Percentiles rank a stretch among this genome's conserved stretches.
phyloP scores from a whole-genome alignment of 2,329 filamentous ascomycete genomes.

The Cladophialophora exuberans region DNA sequence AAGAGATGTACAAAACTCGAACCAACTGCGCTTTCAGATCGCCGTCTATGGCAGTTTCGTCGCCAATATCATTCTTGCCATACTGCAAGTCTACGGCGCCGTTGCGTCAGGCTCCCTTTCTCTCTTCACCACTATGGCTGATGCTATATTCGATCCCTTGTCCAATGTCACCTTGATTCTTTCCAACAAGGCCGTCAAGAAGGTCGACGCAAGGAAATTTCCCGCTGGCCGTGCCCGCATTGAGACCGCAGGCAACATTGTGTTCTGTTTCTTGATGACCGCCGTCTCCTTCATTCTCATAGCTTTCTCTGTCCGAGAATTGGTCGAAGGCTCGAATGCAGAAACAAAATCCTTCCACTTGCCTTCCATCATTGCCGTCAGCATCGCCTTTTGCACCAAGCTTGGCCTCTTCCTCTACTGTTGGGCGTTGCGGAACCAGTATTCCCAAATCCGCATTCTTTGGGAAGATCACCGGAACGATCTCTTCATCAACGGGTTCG shows the following conservation, averaged over 20 bases:
- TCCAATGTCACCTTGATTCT: constrained; percentile 87
- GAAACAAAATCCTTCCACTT: constrained; percentile 72
- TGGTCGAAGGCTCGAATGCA: constrained; percentile 55
- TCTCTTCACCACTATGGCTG: constrained; percentile 96
- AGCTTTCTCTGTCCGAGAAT: constrained; percentile 77
- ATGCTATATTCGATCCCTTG: constrained; percentile 89
- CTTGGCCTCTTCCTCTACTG: constrained; percentile 85
- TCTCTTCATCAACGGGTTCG: constrained; percentile 92
- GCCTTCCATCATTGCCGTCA: constrained; percentile 82
- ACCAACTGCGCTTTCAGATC: constrained; percentile 68
- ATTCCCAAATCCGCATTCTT: constrained; percentile 86
- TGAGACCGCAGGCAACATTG: constrained; percentile 93
- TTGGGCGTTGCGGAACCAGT: constrained; percentile 85
- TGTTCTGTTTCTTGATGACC: constrained; percentile 96
- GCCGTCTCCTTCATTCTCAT: constrained; percentile 90
- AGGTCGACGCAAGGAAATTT: constrained; percentile 82
- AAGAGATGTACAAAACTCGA: constrained; percentile 76
- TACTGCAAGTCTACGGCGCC: constrained; percentile 86
- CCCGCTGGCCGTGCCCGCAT: constrained; percentile 91
- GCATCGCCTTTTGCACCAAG: constrained; percentile 83
- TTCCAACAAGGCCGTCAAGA: constrained; percentile 83
- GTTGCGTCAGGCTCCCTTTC: constrained; percentile 87
- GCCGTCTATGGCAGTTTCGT: constrained; percentile 70
- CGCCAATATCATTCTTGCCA: constrained; percentile 78
- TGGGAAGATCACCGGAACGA: constrained; percentile 99